Conservation (phyloP, 768 basidiomycete species). For the Lactifluus pinguis region DNA sequence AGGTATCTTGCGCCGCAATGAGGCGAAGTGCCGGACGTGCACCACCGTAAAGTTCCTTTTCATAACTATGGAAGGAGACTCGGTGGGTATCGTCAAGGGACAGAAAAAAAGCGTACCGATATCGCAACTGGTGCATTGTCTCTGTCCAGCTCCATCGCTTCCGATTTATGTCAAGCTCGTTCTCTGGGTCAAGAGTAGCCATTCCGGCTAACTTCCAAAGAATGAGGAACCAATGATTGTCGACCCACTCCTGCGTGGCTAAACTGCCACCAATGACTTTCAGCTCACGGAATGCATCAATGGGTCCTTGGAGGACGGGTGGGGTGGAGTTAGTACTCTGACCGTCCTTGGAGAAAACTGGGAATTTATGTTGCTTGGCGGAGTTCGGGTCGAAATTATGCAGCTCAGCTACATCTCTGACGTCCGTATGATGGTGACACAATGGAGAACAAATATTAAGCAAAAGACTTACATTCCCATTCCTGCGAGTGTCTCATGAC, state of each 20-base stretch:
- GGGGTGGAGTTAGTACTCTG: not conserved
- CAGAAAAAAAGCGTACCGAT: constrained; percentile 47
- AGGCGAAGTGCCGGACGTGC: constrained; percentile 74
- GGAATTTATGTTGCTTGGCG: constrained; percentile 8
- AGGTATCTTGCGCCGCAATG: constrained; percentile 76
- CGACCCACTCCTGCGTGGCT: constrained; percentile 73
- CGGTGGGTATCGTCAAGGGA: not conserved
- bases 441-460: not conserved
- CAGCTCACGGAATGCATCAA: constrained; percentile 48
- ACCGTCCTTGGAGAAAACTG: not conserved
- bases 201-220: constrained; percentile 94
- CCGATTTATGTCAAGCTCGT: constrained; percentile 35
- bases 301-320: constrained; percentile 24
- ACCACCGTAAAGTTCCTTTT: constrained; percentile 42
- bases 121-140: constrained; percentile 73
- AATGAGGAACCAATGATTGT: constrained; percentile 85
- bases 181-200: constrained; percentile 61
- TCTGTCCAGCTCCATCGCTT: constrained; percentile 79
- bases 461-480: constrained; percentile 39
- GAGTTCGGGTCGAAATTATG: constrained; percentile 6
- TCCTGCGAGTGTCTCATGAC: constrained; percentile 34
- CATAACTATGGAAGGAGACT: constrained; percentile 30
- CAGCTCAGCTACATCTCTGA: constrained; percentile 16
- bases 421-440: not conserved
- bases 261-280: constrained; percentile 51